Evolutionary conservation across 176 grass and related monocot genomes (phyloP), one percentile per base, ranked within the genome.

Genomic region (Metroxylon sagu): DNA sequence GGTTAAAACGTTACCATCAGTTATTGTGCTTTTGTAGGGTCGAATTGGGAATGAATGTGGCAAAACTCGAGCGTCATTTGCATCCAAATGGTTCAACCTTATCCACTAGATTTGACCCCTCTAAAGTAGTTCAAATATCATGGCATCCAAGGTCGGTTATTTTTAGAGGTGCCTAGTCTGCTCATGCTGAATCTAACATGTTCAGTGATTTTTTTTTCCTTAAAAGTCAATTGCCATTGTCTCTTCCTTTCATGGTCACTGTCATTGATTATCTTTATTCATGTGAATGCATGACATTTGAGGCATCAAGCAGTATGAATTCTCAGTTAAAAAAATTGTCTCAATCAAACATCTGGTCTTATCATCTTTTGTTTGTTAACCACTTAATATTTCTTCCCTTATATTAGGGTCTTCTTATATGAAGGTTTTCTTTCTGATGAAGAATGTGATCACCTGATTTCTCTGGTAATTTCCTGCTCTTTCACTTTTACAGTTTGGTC

Each of bases 371-470:
- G 66, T 82, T 77, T 74, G 62, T 71, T 80, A 69, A 71, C 66
- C 25, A 63, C 67, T 60, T 56, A 66, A 49, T 60, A 72, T 48
- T 79, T 66, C 82, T 90, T 79, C 60, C 67, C 74, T 83, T 77
- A 83, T 78, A 66, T 77, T 87, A 90, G 86, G 91, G 72, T 96
- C 71, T 96, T 89, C 68, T 82, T 89, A 67, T 96, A 87, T 80
- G 77, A 96, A 90, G 83, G 75, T 79, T 87, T 96, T 82, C 83
- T 90, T 66, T 76, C 83, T 43, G 83, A 90, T 30, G 67, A 74
- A 57, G 91, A 96, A 57, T 85, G 80, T 0, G 61, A 85, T 59
- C 57, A 96, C 60, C 77, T 96, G 62, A 62, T 96, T 68, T 76
- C 86, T 71, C 77, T 77, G 83, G 91, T 96, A 87, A 80, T 84